These are phyloP conservation scores for Madurella fahalii DNA, from an alignment of 2,329 filamentous ascomycete species.

Conservation along the genomic window DNA sequence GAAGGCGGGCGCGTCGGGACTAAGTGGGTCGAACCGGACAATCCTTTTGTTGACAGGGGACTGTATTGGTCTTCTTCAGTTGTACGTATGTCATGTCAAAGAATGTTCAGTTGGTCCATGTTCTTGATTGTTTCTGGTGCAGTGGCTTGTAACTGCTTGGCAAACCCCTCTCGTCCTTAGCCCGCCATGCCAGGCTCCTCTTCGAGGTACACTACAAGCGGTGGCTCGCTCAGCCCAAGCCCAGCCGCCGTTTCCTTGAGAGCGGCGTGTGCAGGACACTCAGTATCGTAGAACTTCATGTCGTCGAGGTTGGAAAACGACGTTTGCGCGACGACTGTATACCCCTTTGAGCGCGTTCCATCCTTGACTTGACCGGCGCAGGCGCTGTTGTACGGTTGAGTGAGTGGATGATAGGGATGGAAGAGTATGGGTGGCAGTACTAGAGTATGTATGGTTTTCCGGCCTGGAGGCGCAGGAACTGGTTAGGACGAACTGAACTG, in stretches of 20 bases:
- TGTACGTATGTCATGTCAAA: too few relatives aligned
- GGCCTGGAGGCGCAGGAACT: slow-evolving; percentile 44
- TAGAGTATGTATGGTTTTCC: slow-evolving; percentile 66
- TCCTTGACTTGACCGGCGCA: slow-evolving; percentile 51
- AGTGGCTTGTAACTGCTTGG: too few relatives aligned
- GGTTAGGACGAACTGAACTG: not conserved
- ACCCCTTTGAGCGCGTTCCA: slow-evolving; percentile 61
- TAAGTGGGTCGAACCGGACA: too few relatives aligned
- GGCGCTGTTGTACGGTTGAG: slow-evolving; percentile 18
- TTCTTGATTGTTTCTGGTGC: too few relatives aligned
- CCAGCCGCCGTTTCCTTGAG: slow-evolving; percentile 37
- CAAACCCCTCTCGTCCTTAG: too few relatives aligned
- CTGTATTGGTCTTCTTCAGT: too few relatives aligned
- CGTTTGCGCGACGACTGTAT: slow-evolving; percentile 59
- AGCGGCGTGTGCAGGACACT: slow-evolving; percentile 40
- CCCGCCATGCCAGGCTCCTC: not conserved
- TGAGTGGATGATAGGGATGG: not conserved
- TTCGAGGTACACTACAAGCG: slow-evolving; percentile 41
- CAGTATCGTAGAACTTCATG: slow-evolving; percentile 65
- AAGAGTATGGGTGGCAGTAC: not conserved
- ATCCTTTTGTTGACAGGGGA: too few relatives aligned
- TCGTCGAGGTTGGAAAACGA: slow-evolving; percentile 63
- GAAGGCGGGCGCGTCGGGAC: too few relatives aligned
- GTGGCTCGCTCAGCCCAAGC: slow-evolving; percentile 33
- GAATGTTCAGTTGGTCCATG: too few relatives aligned